Evolutionary conservation across 2,329 filamentous ascomycete species (phyloP).

Genomic region (Verticillium klebahnii): DNA sequence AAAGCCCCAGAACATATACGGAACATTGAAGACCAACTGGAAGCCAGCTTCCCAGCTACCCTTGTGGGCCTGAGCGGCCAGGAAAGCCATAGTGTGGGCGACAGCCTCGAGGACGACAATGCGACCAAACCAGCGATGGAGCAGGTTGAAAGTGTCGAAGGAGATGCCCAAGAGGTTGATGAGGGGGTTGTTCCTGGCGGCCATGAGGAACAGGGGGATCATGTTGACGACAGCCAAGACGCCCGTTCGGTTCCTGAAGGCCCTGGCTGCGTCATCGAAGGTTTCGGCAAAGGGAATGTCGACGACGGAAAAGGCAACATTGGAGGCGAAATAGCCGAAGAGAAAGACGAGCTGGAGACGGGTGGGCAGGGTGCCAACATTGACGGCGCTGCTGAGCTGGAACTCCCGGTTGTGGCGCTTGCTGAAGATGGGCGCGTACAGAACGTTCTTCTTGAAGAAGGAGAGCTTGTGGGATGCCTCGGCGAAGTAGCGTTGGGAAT

Average conservation of each 20-base stretch:
- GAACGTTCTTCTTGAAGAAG: slow-evolving; percentile 62
- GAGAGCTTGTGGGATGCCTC: slow-evolving; percentile 47
- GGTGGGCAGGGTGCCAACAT: slow-evolving; percentile 61
- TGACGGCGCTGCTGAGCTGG: slow-evolving; percentile 54
- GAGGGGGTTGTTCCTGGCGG: slow-evolving; percentile 73
- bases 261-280: slow-evolving; percentile 36
- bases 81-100: slow-evolving; percentile 60
- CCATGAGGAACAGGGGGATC: slow-evolving; percentile 69
- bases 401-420: slow-evolving; percentile 67
- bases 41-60: slow-evolving; percentile 46
- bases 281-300: slow-evolving; percentile 55
- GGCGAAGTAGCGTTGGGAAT: slow-evolving; percentile 75
- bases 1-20: slow-evolving; percentile 57
- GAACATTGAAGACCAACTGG: slow-evolving; percentile 24
- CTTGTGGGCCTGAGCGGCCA: slow-evolving; percentile 33
- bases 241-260: slow-evolving; percentile 65
- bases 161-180: slow-evolving; percentile 68
- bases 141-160: slow-evolving; percentile 78
- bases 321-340: slow-evolving; percentile 54
- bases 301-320: slow-evolving; percentile 71
- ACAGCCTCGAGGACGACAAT: slow-evolving; percentile 68
- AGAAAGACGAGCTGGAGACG: slow-evolving; percentile 60
- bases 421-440: slow-evolving; percentile 58
- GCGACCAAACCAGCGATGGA: slow-evolving; percentile 76
- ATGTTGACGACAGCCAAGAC: slow-evolving; percentile 71